phyloP scores from a whole-genome alignment of 768 basidiomycete species.

The Suillus plorans region DNA sequence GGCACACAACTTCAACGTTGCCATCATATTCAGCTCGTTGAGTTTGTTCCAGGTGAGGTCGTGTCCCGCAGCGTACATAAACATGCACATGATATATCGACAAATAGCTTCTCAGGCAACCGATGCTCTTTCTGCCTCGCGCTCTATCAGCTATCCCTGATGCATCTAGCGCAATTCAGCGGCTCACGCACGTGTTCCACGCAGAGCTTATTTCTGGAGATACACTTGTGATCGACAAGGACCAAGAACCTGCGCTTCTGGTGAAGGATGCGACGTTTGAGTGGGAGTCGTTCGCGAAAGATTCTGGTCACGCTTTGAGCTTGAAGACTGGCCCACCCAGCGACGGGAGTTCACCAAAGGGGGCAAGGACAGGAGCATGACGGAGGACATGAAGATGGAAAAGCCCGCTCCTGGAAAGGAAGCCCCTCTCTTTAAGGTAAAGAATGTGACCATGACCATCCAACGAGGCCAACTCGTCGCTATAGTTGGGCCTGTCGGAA shows the following conservation, averaged over 20 bases:
- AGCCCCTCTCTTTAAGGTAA: conserved; percentile 42
- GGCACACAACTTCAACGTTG: conserved; percentile 56
- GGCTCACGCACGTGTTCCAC: conserved; percentile 44
- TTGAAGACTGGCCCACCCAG: not conserved
- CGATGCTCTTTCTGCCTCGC: conserved; percentile 65
- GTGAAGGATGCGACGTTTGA: conserved; percentile 60
- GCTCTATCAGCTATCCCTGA: conserved; percentile 63
- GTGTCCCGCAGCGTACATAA: not conserved
- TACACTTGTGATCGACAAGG: conserved; percentile 42
- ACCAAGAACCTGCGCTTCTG: conserved; percentile 47
- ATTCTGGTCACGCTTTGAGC: not conserved
- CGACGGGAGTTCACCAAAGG: not conserved
- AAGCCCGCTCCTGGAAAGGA: conserved; percentile 9
- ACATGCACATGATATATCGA: not conserved
- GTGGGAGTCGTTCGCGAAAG: conserved; percentile 49
- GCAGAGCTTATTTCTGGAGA: conserved; percentile 52
- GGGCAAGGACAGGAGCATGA: conserved; percentile 2
- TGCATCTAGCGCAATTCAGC: conserved; percentile 58
- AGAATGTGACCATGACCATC: conserved; percentile 50
- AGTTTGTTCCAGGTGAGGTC: conserved; percentile 51
- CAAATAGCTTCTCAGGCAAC: conserved; percentile 60
- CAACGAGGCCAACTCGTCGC: conserved; percentile 59
- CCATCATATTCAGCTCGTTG: conserved; percentile 68
- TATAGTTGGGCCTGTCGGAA: conserved; percentile 71
- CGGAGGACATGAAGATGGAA: conserved; percentile 13